Percentiles rank a stretch among this genome's conserved stretches.
Evolutionary conservation across 805 yeast species (phyloP).

Genomic region (Wickerhamiella occidentalis): DNA sequence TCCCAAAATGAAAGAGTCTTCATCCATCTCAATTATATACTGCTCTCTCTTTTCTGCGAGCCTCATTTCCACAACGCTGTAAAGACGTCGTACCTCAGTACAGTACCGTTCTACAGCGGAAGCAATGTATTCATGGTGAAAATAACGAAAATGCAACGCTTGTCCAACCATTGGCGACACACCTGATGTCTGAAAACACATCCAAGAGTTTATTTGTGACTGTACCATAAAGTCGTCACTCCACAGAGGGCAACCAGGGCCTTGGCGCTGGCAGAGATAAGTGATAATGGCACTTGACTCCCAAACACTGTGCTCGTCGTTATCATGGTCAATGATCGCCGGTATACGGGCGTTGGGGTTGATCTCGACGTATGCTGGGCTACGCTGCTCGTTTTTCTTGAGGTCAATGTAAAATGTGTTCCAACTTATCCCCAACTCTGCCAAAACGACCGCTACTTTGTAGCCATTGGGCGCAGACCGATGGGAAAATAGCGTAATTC

Average conservation of each 20-base stretch:
- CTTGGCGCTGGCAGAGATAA: slow-evolving; percentile 41
- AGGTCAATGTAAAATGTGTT: slow-evolving; percentile 78
- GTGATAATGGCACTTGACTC: slow-evolving; percentile 87
- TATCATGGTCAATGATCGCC: slow-evolving; percentile 78
- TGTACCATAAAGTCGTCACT: slow-evolving; percentile 67
- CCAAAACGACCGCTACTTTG: slow-evolving; percentile 81
- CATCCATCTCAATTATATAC: slow-evolving; percentile 76
- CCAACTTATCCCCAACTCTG: slow-evolving; percentile 69
- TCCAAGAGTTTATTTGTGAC: slow-evolving; percentile 75
- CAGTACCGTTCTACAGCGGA: slow-evolving; percentile 84
- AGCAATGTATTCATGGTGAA: slow-evolving; percentile 75
- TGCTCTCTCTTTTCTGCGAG: slow-evolving; percentile 87
- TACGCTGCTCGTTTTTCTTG: slow-evolving; percentile 76
- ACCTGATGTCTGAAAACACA: slow-evolving; percentile 90
- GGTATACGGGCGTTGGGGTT: slow-evolving; percentile 96
- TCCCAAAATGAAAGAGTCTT: slow-evolving; percentile 77
- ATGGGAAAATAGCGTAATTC: slow-evolving; percentile 71
- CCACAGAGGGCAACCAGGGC: slow-evolving; percentile 66
- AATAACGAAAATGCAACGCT: slow-evolving; percentile 84
- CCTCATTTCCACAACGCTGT: slow-evolving; percentile 91
- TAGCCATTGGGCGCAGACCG: slow-evolving; percentile 93
- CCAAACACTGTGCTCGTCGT: slow-evolving; percentile 76
- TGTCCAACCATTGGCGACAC: slow-evolving; percentile 99
- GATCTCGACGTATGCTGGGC: slow-evolving; percentile 85
- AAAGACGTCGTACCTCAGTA: slow-evolving; percentile 85